Conservation (phyloP, 2,329 filamentous ascomycete genomes). For the Colletotrichum neosansevieriae region DNA sequence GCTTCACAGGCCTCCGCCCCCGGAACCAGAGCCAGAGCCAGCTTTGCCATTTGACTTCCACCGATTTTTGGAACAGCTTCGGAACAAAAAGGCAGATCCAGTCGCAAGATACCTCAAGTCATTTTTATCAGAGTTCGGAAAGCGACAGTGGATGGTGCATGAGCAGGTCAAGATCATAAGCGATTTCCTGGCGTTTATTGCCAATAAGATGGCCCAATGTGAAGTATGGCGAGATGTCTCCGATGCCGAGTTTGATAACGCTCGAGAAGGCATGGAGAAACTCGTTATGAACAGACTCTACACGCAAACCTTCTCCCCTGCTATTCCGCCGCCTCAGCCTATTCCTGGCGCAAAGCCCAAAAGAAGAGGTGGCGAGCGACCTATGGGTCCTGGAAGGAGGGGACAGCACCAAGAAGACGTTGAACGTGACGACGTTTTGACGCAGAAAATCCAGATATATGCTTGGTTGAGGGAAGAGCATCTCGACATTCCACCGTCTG, state of each 20-base stretch:
- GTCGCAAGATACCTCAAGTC: slow-evolving; percentile 96
- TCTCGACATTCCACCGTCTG: slow-evolving; percentile 88
- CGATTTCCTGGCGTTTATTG: slow-evolving; percentile 96
- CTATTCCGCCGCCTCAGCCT: slow-evolving; percentile 84
- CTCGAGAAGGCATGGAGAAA: slow-evolving; percentile 98
- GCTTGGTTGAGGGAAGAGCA: slow-evolving; percentile 94
- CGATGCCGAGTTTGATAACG: slow-evolving; percentile 98
- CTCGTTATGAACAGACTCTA: slow-evolving; percentile 98
- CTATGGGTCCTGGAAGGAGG: slow-evolving; percentile 83
- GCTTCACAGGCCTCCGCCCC: slow-evolving; percentile 73
- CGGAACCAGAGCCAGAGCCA: slow-evolving; percentile 83
- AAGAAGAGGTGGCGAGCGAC: slow-evolving; percentile 75
- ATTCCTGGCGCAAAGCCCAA: slow-evolving; percentile 76
- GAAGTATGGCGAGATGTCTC: slow-evolving; percentile 97
- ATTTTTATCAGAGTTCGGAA: slow-evolving; percentile 93
- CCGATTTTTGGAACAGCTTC: slow-evolving; percentile 92
- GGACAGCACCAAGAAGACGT: slow-evolving; percentile 99
- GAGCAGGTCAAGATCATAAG: slow-evolving; percentile 99
- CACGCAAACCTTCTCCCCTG: slow-evolving; percentile 94
- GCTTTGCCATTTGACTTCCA: slow-evolving; percentile 96
- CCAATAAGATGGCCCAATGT: slow-evolving; percentile 97
- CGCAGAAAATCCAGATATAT: slow-evolving; percentile 97
- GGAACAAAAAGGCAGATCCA: slow-evolving; percentile 97
- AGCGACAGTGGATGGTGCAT: slow-evolving; percentile 99
- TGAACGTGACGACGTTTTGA: slow-evolving; percentile 93